A percentile compares a stretch with the other conserved stretches of the same genome.
Evolutionary conservation across 108 stramenopile species (phyloP).

Genomic region (Discostella pseudostelligera): DNA sequence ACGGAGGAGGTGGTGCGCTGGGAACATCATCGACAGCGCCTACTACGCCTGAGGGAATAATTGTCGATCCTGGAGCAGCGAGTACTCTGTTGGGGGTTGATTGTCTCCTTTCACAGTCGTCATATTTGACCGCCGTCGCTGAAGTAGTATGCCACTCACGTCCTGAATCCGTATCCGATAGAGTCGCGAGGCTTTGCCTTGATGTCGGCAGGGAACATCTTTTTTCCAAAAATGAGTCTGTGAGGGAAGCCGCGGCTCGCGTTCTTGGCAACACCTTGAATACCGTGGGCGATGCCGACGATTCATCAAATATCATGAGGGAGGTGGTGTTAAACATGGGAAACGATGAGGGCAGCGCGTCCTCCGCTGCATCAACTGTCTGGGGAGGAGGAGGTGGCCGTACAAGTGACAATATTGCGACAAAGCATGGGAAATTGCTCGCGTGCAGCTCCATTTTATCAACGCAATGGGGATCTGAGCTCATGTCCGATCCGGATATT

Average conservation of each 20-base stretch:
- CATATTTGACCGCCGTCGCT: constrained; percentile 27
- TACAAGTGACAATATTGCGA: constrained; percentile 21
- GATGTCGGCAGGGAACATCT: constrained; percentile 35
- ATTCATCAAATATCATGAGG: constrained; percentile 41
- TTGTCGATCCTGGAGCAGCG: constrained; percentile 31
- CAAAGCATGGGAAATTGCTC: constrained; percentile 36
- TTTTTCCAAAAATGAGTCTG: constrained; percentile 24
- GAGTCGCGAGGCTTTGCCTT: constrained; percentile 39
- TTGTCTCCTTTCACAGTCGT: constrained; percentile 19
- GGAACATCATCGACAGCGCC: neutral
- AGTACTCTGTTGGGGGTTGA: constrained; percentile 7
- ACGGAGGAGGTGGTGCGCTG: no score
- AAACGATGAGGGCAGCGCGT: constrained; percentile 27
- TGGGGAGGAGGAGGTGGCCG: constrained; percentile 11
- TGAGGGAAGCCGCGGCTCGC: constrained; percentile 42
- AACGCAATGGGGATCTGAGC: constrained; percentile 32
- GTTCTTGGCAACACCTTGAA: constrained; percentile 38
- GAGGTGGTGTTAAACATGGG: constrained; percentile 39
- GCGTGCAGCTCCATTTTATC: constrained; percentile 38
- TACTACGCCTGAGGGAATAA: constrained; percentile 28
- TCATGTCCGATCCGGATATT: constrained; percentile 35
- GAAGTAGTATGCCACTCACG: constrained; percentile 26
- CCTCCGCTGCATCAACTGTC: constrained; percentile 13
- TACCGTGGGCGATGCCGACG: constrained; percentile 42
- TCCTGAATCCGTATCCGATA: constrained; percentile 29